A percentile compares a stretch with the other conserved stretches of the same genome.
These are phyloP conservation scores for Globisporangium acanthophoron DNA, from an alignment of 352 stramenopile genomes.

Conservation along the genomic window DNA sequence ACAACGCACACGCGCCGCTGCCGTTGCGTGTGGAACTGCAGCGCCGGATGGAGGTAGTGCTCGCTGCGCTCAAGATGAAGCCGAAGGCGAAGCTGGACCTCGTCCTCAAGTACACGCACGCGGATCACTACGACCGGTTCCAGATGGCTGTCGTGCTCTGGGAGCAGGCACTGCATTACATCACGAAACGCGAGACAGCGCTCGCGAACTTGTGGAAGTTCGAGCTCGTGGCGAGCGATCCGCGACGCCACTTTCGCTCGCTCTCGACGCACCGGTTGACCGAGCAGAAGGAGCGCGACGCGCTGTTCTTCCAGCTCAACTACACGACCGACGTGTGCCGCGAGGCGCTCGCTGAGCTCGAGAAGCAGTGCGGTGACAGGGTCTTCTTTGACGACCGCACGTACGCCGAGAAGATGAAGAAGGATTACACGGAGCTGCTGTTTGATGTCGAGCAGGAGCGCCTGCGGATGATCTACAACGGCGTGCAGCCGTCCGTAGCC, in stretches of 20 bases:
- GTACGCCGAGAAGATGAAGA: conserved; percentile 70
- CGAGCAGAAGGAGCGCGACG: conserved; percentile 65
- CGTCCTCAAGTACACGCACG: conserved; percentile 76
- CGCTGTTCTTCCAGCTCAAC: conserved; percentile 52
- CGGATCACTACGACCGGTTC: conserved; percentile 53
- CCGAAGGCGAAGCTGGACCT: conserved; percentile 54
- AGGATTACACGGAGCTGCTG: conserved; percentile 69
- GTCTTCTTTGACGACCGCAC: conserved; percentile 34
- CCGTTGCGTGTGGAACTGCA: conserved; percentile 57
- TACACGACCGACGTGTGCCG: conserved; percentile 36
- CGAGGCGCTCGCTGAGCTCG: conserved; percentile 43
- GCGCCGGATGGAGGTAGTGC: conserved; percentile 46
- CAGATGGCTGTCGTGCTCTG: conserved; percentile 53
- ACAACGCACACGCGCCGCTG: conserved; percentile 24
- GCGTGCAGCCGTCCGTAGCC: conserved; percentile 13
- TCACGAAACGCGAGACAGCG: conserved; percentile 38
- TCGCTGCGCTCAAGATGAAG: conserved; percentile 38
- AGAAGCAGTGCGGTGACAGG: conserved; percentile 31
- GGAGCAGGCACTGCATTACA: conserved; percentile 40
- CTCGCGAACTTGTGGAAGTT: conserved; percentile 37
- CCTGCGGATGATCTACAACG: conserved; percentile 52
- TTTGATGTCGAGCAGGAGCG: conserved; percentile 70
- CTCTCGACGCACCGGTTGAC: conserved; percentile 55
- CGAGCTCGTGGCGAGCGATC: conserved; percentile 59
- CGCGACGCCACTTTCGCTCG: conserved; percentile 59